phyloP scores from a whole-genome alignment of 2,329 filamentous ascomycete genomes.

The Pezicula rhizophila region DNA sequence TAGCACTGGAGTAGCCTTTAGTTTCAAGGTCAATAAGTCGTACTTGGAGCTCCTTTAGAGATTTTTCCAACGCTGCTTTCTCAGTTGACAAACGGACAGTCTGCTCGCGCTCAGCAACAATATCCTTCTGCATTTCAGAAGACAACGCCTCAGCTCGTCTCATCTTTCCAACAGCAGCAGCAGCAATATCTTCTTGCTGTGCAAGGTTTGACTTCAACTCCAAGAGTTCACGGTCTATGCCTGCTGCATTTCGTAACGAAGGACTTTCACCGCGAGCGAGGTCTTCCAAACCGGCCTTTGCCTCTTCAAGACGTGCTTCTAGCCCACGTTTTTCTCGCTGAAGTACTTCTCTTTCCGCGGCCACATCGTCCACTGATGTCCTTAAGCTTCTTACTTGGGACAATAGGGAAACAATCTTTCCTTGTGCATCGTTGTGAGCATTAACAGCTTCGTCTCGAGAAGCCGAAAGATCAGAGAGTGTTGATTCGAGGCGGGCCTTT shows the following conservation, averaged over 20 bases:
- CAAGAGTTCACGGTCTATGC: constrained; percentile 80
- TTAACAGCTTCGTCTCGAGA: constrained; percentile 91
- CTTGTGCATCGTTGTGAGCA: constrained; percentile 91
- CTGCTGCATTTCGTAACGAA: constrained; percentile 82
- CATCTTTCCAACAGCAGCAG: constrained; percentile 95
- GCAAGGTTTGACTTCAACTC: constrained; percentile 84
- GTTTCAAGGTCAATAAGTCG: constrained; percentile 90
- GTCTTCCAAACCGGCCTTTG: constrained; percentile 82
- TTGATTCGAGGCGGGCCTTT: constrained; percentile 85
- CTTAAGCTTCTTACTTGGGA: constrained; percentile 84
- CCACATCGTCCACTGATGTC: constrained; percentile 77
- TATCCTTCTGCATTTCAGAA: constrained; percentile 88
- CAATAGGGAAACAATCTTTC: constrained; percentile 83
- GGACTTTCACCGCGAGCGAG: constrained; percentile 80
- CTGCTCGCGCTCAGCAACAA: constrained; percentile 75
- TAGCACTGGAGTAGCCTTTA: constrained; percentile 90
- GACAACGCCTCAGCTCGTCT: constrained; percentile 81
- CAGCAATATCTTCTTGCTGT: constrained; percentile 87
- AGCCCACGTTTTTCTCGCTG: constrained; percentile 85
- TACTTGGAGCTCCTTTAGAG: constrained; percentile 82
- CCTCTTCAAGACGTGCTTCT: constrained; percentile 79
- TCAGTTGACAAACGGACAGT: constrained; percentile 80
- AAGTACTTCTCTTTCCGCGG: constrained; percentile 77
- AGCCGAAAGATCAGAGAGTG: constrained; percentile 78
- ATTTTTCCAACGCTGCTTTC: constrained; percentile 84